phyloP scores from a whole-genome alignment of 2,329 filamentous ascomycete species.

The Coniochaeta sp. region DNA sequence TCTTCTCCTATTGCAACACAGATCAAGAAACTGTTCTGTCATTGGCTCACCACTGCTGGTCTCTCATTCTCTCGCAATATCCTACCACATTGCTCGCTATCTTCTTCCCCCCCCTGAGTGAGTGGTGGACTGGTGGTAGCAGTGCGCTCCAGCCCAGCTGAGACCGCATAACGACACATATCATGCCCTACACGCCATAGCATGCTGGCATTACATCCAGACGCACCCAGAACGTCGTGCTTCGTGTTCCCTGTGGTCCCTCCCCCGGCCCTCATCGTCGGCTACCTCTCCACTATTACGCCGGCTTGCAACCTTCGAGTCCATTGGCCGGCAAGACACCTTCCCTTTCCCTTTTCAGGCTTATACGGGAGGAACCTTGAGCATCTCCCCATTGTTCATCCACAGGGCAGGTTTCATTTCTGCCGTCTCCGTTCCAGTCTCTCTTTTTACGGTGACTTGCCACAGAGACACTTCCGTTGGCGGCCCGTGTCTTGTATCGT shows the following conservation, averaged over 20 bases:
- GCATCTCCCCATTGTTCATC: constrained; percentile 1
- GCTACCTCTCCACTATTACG: constrained; percentile 5
- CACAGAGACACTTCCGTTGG: background rate
- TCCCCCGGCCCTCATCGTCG: background rate
- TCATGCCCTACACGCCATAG: background rate
- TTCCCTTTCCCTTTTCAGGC: constrained; percentile 1
- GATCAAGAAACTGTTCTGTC: background rate
- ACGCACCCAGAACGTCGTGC: background rate
- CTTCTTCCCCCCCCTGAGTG: background rate
- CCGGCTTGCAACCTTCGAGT: constrained; percentile 1
- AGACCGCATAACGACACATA: background rate
- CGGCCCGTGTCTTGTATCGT: background rate
- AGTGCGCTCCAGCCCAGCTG: background rate
- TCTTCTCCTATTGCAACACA: constrained; percentile 3
- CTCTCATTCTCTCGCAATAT: background rate
- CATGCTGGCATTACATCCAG: background rate
- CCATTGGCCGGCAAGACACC: background rate
- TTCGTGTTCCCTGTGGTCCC: background rate
- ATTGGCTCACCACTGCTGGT: background rate
- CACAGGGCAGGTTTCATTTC: constrained; percentile 4
- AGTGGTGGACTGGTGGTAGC: background rate
- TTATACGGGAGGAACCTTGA: constrained; percentile 2
- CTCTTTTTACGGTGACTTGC: background rate
- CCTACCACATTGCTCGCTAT: constrained; percentile 1
- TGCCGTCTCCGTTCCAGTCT: background rate